Conservation (phyloP, 2,329 filamentous ascomycete species). For the Lachnellula suecica region DNA sequence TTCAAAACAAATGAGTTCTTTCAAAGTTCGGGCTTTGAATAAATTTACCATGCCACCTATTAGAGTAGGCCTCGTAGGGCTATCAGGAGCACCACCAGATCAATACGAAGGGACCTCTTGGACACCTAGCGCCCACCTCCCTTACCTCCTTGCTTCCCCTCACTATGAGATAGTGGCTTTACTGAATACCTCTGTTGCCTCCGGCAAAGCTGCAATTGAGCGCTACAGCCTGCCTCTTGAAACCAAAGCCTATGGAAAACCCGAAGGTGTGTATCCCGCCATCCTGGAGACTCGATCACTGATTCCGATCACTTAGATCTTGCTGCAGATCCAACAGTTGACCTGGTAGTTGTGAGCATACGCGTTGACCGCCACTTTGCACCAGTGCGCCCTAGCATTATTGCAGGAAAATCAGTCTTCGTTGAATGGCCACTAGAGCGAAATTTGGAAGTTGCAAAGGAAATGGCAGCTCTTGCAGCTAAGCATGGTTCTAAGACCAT, state of each 20-base stretch:
- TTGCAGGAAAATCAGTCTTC: constrained; percentile 52
- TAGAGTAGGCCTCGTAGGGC: constrained; percentile 56
- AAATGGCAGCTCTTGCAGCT: constrained; percentile 39
- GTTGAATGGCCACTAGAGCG: constrained; percentile 59
- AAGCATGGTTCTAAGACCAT: constrained; percentile 38
- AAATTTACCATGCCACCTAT: constrained; percentile 45
- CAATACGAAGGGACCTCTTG: constrained; percentile 41
- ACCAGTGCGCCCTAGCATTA: constrained; percentile 47
- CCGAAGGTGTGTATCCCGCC: constrained; percentile 29
- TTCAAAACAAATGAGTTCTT: no score
- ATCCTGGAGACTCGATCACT: not conserved
- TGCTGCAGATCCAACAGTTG: constrained; percentile 48
- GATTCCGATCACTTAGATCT: constrained; percentile 38
- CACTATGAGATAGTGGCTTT: constrained; percentile 51
- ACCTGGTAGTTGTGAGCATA: constrained; percentile 54
- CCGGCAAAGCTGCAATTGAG: constrained; percentile 43
- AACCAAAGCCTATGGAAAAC: constrained; percentile 50
- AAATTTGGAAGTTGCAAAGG: constrained; percentile 39
- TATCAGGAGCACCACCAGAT: constrained; percentile 47
- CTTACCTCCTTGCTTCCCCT: constrained; percentile 52
- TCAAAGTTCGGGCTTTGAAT: no score
- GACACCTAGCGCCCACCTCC: constrained; percentile 56
- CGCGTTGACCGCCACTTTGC: constrained; percentile 56
- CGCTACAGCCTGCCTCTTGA: constrained; percentile 40
- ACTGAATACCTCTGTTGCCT: constrained; percentile 47